Base-by-base conservation (phyloP, 164 flowering plant genomes). In the Berberis vulgaris region DNA sequence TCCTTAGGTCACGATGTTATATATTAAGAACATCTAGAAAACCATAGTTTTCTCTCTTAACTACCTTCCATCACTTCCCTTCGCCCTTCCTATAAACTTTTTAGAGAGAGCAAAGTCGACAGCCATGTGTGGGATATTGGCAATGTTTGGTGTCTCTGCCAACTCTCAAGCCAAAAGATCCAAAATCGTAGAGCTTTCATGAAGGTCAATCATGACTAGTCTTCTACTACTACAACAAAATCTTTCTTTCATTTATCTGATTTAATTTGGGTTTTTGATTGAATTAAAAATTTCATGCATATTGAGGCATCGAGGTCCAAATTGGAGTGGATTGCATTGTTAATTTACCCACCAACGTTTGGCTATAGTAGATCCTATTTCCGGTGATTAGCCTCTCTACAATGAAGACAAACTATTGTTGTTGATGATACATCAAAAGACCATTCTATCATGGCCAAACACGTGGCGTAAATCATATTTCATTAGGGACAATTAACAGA, bases 251-350 rank as follows among this genome's bases (percentile, higher is more conserved):
- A n/a, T n/a, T n/a, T n/a, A n/a, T n/a, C n/a, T n/a, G n/a, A n/a
- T n/a, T n/a, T n/a, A n/a, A n/a, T 13, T 13, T 56, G 9, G 3
- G 41, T 13, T 56, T 38, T 3, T 1, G 13, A 13, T 56, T 10
- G 59, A 57, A 5, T 43, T 4, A 43, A 9, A 11, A 42, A 5
- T n/a, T 41, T 4, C 10, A 2, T 50, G 41, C 53, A 94, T 97
- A 59, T 79, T 94, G 88, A 94, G 82, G 89, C 99, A 94, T 73
- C 84, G 99, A 6, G 99, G 99, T 7, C 99, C 99, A 3, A 96
- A 94, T 67, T 94, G 99, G 99, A 91, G 97, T 74, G 99, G 99
- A 54, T 64, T 94, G 2, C 83, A 81, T 49, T 82, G 61, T 67
- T 94, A 63, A 63, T 72, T 94, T 71, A 72, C 96, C 6, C 99